Base-by-base conservation (phyloP, 495 filamentous ascomycete species). In the Talaromyces proteolyticus region DNA sequence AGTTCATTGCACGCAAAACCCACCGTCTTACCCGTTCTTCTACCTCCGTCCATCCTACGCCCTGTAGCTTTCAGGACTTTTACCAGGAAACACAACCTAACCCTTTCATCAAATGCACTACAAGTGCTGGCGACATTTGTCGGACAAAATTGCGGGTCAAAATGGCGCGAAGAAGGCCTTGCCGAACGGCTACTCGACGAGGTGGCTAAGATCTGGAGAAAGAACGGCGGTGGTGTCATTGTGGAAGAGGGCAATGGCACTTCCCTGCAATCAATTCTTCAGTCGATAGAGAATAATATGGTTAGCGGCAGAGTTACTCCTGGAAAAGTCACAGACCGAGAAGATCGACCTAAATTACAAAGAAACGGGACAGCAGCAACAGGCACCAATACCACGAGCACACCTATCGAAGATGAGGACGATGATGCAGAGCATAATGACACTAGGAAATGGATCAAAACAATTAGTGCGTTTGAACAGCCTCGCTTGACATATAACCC, bases 1-100 rank as follows among this genome's bases (percentile, higher is more conserved):
- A 64, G 64, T 53, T 75, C 64, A 56, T 78, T 68, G 53, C 65
- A 64, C 52, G 64, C 75, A 12, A 87, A 87, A 56, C 79, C 87
- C 0, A 88, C 88, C 17, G 84, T 96, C 44, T 74, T 97, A 5
- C 89, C 93, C 11, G 90, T 98, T 47, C 65, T 92, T 26, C 86
- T 98, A 24, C 91, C 91, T 16, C 86, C 90, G 3, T 81, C 87
- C 19, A 92, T 88, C 0, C 75, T 98, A 26, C 81, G 93, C 55
- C 94, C 93, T 5, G 74, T 96, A 26, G 93, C 93, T 37, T 97
- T 98, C 63, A 86, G 93, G 36, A 92, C 89, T 0, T 94, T 98
- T 56, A 98, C 93, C 6, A 95, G 96, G 69, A 98, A 98, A 59
- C 89, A 98, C 66, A 92, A 91, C 62, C 75, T 98, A 34, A 97